Evolutionary conservation across 2,329 filamentous ascomycete genomes (phyloP).

Genomic region (Neurospora sp.): DNA sequence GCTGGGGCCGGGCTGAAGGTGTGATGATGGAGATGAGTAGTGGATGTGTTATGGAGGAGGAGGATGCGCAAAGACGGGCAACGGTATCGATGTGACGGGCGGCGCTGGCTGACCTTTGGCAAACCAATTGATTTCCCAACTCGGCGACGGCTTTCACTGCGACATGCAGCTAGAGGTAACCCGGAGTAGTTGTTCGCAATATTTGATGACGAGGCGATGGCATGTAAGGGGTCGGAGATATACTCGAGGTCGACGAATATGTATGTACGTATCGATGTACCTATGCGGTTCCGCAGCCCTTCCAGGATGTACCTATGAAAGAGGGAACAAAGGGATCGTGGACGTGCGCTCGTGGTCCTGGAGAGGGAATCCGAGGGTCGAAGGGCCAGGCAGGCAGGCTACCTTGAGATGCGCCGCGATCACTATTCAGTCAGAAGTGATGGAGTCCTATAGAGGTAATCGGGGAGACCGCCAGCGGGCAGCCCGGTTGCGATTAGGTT

Average conservation of each 20-base stretch:
- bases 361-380: background rate
- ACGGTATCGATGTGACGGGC: background rate
- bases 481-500: background rate
- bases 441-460: background rate
- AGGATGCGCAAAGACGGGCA: background rate
- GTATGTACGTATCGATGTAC: background rate
- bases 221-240: background rate
- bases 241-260: background rate
- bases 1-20: background rate
- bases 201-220: background rate
- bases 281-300: background rate
- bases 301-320: background rate
- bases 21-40: background rate
- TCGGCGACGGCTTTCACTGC: background rate
- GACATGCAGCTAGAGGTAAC: background rate
- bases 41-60: background rate
- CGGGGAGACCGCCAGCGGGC: background rate
- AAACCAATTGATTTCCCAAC: background rate
- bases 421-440: background rate
- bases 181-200: background rate
- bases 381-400: background rate
- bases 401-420: background rate
- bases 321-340: background rate
- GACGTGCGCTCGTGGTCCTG: background rate
- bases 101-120: background rate